These are phyloP conservation scores for Auricularia sp. DNA, from an alignment of 768 basidiomycete species.

Conservation along the genomic window DNA sequence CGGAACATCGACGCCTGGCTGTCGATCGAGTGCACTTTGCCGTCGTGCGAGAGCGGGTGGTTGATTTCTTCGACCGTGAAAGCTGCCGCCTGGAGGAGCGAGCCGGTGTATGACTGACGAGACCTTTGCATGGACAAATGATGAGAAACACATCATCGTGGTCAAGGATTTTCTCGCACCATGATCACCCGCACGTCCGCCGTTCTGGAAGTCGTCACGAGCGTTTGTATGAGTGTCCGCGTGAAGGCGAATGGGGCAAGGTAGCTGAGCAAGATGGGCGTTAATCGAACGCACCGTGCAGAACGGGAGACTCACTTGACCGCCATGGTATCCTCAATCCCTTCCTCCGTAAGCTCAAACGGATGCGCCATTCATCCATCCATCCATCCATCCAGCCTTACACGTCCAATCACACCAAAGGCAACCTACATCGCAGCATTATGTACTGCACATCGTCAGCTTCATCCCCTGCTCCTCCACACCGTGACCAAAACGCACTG, in stretches of 20 bases:
- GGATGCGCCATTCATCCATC: conserved; percentile 2
- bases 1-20: neutral
- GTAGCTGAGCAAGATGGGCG: neutral
- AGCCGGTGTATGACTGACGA: neutral
- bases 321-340: conserved; percentile 4
- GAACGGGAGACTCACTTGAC: conserved; percentile 4
- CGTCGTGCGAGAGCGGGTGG: neutral
- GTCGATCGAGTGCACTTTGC: neutral
- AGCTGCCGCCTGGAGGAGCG: neutral
- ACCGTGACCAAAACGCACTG: conserved; percentile 16
- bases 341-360: conserved; percentile 9
- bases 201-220: neutral
- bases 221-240: neutral
- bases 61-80: neutral
- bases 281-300: neutral
- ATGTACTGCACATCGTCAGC: conserved; percentile 11
- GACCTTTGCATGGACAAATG: neutral
- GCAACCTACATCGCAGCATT: conserved; percentile 12
- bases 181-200: neutral
- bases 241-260: neutral
- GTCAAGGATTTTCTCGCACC: neutral
- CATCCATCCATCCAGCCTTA: neutral
- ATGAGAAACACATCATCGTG: neutral
- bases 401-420: no score
- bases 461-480: neutral